Evolutionary conservation across 768 basidiomycete species (phyloP).

Genomic region (Tylopilus sp.): DNA sequence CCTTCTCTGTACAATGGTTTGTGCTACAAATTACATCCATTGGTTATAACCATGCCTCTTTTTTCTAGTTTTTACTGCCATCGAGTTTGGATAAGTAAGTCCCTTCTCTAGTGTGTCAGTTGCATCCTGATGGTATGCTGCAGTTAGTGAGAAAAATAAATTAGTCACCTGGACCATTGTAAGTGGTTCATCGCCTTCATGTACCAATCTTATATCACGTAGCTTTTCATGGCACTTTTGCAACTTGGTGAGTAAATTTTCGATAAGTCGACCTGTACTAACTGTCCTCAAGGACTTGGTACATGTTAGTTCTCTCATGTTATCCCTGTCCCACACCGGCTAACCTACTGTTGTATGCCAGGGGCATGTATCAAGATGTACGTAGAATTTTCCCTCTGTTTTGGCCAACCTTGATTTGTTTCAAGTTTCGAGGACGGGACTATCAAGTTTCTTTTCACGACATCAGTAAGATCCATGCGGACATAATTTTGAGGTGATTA

Average conservation of each 20-base stretch:
- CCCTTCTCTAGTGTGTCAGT: no score
- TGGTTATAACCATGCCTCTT: no score
- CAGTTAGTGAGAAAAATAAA: conserved; percentile 1
- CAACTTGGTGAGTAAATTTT: conserved; percentile 4
- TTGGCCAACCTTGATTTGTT: not conserved
- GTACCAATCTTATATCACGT: not conserved
- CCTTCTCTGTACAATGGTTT: conserved; percentile 12
- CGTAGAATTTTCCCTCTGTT: not conserved
- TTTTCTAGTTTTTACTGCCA: conserved; percentile 14
- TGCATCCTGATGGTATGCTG: not conserved
- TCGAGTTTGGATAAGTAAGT: conserved; percentile 18
- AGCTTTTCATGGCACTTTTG: not conserved
- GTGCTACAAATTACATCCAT: not conserved
- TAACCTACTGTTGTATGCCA: not conserved
- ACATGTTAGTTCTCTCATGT: conserved; percentile 4
- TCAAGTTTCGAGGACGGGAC: conserved; percentile 1
- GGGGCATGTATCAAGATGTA: not conserved
- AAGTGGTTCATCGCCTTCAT: not conserved
- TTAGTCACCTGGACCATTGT: not conserved
- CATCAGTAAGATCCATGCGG: not conserved
- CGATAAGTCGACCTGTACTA: not conserved
- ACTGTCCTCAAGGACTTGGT: conserved; percentile 4
- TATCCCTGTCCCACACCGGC: not conserved
- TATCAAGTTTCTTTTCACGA: conserved; percentile 4
- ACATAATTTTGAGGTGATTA: no score